Evolutionary conservation across 148 eudicot species (phyloP), one percentile per base, ranked within the genome.

Genomic region (Vaccinium vitisidaea): DNA sequence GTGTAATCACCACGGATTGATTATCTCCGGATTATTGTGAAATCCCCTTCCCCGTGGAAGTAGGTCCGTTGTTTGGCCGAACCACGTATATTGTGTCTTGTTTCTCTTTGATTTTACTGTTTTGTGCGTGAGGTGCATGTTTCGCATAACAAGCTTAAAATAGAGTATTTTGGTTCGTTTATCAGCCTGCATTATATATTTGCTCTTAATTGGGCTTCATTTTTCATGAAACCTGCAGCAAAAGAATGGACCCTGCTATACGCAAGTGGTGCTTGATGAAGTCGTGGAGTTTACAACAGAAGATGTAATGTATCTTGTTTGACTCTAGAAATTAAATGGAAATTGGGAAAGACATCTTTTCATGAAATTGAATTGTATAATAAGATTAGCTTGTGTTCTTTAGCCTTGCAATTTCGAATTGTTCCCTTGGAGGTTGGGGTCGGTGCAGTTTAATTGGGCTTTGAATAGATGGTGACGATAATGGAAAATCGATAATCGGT

Each of bases 171-270:
- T 21, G 21, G 67, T 8, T 21, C 27, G 8, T 61, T 61, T 61
- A 61, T 8, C 11, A 61, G 67, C 67, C 25, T 61, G n/a, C 67
- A 18, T 19, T 39, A 14, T 13, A 58, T 5, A 25, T 48, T 1
- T 49, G 27, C 9, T 58, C 39, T 4, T 73, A 50, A 81, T 46
- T 87, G 56, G 30, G 43, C 55, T 16, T 23, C 46, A 43, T 73
- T 82, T 48, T 49, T 67, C 53, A 13, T 30, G 21, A 50, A 79
- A 43, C 48, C 13, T 88, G 93, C 95, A 96, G 99, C 99, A 15
- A 96, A 93, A 86, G 99, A 94, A 82, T 96, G 98, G 98, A 94
- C 99, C 36, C 94, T 90, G 80, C 81, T 92, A 69, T 93, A 96
- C 89, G 98, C 99, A 65, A 94, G 89, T 65, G 98, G 95, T 70